Evolutionary conservation across 176 grass and related monocot species (phyloP), one percentile per base, ranked within the genome.

Genomic region (Bolboschoenus planiculmis): DNA sequence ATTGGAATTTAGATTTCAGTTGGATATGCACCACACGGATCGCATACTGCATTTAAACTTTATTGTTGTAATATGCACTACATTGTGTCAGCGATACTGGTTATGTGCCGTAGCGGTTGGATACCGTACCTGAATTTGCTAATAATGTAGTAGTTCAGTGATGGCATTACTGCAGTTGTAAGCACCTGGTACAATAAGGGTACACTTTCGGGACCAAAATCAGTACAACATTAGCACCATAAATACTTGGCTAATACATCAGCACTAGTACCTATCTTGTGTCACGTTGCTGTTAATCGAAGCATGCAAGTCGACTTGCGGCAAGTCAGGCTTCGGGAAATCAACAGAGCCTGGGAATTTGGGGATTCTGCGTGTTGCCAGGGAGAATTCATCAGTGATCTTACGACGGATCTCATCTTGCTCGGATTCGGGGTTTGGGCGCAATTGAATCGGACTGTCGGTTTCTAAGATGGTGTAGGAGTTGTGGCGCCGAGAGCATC

Each of bases 311-410:
- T 71, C 80, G 3, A 10, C 20, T 15, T 33, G 31, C 0, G 23
- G 20, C 27, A 0, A 15, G 7, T 70, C 87, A 1, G 44, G 31
- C 34, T 15, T 66, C 1, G 87, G 87, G 36, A 90, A 82, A 3
- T 88, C 76, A 7, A 98, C 78, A 18, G 95, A 91, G 37, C 95
- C 92, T 0, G 95, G 95, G 84, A 98, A 98, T 5, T 93, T 88
- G 29, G 87, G 74, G 58, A 83, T 76, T 24, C 92, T 88, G 65
- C 87, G 87, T 14, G 90, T 88, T 4, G 67, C 92, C 46, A 94
- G 84, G 65, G 95, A 92, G 39, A 85, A 89, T 70, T 91, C 89
- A 65, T 95, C 90, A 11, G 86, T 83, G 58, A 93, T 85, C 6
- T 87, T 92, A 7, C 86, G 67, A 75, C 85, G 87, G 26, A 85